Evolutionary conservation across 2,329 filamentous ascomycete species (phyloP).

Genomic region (Xylariaceae sp.): DNA sequence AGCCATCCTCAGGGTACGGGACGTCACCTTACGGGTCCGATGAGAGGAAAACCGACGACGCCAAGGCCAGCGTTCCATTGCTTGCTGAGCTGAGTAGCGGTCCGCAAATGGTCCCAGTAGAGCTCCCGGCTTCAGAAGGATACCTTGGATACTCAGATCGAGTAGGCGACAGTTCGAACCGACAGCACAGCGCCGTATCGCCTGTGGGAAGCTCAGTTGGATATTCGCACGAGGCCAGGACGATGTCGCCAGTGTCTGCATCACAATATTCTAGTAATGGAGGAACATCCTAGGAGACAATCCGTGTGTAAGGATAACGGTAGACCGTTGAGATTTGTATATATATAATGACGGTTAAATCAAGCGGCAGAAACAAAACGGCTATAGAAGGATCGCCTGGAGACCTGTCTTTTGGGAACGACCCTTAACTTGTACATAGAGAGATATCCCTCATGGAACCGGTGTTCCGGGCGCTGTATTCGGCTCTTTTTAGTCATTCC

Average conservation of each 20-base stretch:
- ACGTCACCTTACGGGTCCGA: conserved; percentile 4
- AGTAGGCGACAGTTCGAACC: neutral
- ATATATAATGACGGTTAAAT: too few species aligned
- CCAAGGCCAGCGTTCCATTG: conserved; percentile 16
- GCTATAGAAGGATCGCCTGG: too few species aligned
- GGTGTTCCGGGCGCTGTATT: too few species aligned
- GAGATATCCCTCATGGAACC: too few species aligned
- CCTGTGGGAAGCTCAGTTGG: too few species aligned
- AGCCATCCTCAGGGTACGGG: conserved; percentile 5
- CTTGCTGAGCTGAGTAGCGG: conserved; percentile 21
- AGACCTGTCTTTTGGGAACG: too few species aligned
- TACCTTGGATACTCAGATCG: neutral
- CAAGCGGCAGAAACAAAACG: too few species aligned
- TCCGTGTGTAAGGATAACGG: too few species aligned
- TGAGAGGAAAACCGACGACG: conserved; percentile 10
- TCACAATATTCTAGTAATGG: neutral
- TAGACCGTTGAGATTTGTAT: too few species aligned
- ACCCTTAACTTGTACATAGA: too few species aligned
- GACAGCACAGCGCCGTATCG: neutral
- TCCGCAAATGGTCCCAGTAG: conserved; percentile 10
- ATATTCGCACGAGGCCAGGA: conserved; percentile 18
- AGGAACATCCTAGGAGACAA: too few species aligned
- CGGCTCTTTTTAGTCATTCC: too few species aligned
- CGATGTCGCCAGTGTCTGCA: neutral
- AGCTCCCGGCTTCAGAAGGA: conserved; percentile 15